phyloP scores from a whole-genome alignment of 2,329 filamentous ascomycete species.

The Fusarium verticillioides region DNA sequence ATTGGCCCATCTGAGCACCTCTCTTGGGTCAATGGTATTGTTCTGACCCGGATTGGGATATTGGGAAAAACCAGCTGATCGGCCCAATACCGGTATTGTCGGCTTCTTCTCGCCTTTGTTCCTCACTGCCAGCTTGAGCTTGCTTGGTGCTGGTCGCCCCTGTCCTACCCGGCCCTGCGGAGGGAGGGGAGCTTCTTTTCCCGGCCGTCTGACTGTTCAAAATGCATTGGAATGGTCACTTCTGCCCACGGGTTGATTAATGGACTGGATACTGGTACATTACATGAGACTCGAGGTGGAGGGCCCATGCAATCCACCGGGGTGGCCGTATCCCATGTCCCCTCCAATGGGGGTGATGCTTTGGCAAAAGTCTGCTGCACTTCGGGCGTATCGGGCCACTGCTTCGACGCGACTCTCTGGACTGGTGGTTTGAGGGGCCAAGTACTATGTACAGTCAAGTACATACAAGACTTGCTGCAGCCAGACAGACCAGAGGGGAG shows the following conservation, averaged over 20 bases:
- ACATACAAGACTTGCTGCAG: neutral
- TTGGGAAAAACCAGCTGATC: conserved; percentile 24
- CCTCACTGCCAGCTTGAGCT: conserved; percentile 1
- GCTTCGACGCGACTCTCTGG: conserved; percentile 27
- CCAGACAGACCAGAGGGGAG: conserved; percentile 11
- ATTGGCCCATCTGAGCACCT: conserved; percentile 8
- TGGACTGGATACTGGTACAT: conserved; percentile 33
- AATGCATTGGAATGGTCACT: conserved; percentile 18
- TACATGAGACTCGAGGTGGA: conserved; percentile 39
- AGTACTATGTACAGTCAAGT: neutral
- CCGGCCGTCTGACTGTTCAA: conserved; percentile 11
- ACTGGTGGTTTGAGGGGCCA: conserved; percentile 23
- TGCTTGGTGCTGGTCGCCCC: conserved; percentile 3
- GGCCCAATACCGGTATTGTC: conserved; percentile 28
- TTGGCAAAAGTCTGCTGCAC: conserved; percentile 44
- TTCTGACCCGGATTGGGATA: conserved; percentile 35
- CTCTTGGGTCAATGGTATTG: conserved; percentile 8
- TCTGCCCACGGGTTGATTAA: conserved; percentile 34
- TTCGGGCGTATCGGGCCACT: conserved; percentile 42
- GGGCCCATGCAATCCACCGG: conserved; percentile 44
- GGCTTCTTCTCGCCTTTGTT: conserved; percentile 12
- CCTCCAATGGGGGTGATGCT: conserved; percentile 44
- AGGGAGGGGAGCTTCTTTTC: conserved; percentile 28
- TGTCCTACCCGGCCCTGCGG: conserved; percentile 32
- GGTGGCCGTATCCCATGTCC: conserved; percentile 36